Conservation (phyloP, 306 rosid genomes). For the Urtica urens region DNA sequence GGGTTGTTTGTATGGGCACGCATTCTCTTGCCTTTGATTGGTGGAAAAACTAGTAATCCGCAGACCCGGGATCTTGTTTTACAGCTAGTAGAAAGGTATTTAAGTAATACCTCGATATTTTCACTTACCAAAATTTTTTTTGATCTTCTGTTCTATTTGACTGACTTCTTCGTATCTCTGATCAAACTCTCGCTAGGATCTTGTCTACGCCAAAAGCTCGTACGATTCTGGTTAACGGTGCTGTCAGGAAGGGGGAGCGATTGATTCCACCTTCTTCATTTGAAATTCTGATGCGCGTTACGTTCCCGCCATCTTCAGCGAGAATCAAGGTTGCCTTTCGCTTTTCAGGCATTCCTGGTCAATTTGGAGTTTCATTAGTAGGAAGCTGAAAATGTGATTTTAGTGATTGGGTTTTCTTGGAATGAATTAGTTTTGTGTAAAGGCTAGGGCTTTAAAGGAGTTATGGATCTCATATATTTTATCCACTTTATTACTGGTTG, state of each 20-base stretch:
- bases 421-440: no score
- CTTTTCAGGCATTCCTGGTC: neutral
- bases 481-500: slow-evolving; percentile 4
- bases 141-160: neutral
- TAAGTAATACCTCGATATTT: slow-evolving; percentile 1
- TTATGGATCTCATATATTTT: no score
- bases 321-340: slow-evolving; percentile 58
- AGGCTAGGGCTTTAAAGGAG: no score
- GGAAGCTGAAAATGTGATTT: no score
- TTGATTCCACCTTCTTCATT: slow-evolving; percentile 70
- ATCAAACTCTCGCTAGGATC: slow-evolving; percentile 36
- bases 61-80: slow-evolving; percentile 79
- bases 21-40: slow-evolving; percentile 62
- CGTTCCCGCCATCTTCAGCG: slow-evolving; percentile 60
- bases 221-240: slow-evolving; percentile 63
- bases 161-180: neutral
- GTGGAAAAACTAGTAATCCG: slow-evolving; percentile 61
- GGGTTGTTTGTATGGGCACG: slow-evolving; percentile 84
- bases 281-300: slow-evolving; percentile 57
- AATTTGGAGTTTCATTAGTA: no score
- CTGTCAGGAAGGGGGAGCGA: slow-evolving; percentile 87
- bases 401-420: neutral
- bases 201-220: slow-evolving; percentile 80
- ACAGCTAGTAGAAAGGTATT: slow-evolving; percentile 82
- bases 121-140: neutral